A percentile compares a stretch with the other conserved stretches of the same genome.
phyloP scores from a whole-genome alignment of 1,284 basidiomycete genomes.

The Afroboletus lepidellus region DNA sequence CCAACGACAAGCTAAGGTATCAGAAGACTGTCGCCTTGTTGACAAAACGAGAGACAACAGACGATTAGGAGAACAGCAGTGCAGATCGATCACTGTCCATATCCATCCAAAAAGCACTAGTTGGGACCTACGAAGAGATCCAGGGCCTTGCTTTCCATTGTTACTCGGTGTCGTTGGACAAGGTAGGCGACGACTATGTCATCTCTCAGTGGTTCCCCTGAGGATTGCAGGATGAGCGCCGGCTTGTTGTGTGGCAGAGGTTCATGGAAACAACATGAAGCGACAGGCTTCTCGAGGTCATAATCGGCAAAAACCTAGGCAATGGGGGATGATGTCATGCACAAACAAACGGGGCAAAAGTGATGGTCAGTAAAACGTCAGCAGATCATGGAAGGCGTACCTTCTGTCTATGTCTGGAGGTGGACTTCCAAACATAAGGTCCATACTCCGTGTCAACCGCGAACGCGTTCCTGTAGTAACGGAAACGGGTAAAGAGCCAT shows the following conservation, averaged over 20 bases:
- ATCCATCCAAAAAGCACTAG: conserved; percentile 2
- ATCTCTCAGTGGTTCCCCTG: conserved; percentile 28
- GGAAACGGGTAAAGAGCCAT: neutral
- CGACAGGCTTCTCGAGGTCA: conserved; percentile 26
- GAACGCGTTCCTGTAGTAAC: conserved; percentile 17
- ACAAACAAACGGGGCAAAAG: no score
- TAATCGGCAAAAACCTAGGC: conserved; percentile 26
- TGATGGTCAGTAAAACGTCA: no score
- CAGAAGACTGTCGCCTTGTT: neutral
- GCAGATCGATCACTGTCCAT: neutral
- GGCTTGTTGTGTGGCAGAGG: conserved; percentile 12
- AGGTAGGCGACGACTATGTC: conserved; percentile 31
- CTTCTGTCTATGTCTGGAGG: conserved; percentile 25
- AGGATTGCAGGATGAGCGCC: conserved; percentile 22
- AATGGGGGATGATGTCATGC: neutral
- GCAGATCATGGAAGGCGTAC: conserved; percentile 5
- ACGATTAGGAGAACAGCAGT: neutral
- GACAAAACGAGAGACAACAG: neutral
- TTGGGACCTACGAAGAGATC: conserved; percentile 25
- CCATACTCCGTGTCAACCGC: conserved; percentile 25
- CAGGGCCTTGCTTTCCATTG: conserved; percentile 24
- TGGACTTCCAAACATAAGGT: conserved; percentile 26
- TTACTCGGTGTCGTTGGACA: conserved; percentile 27
- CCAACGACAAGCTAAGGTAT: neutral
- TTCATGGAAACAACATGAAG: conserved; percentile 22